Base-by-base conservation (phyloP, 306 rosid genomes). In the Gleditsia sinensis region DNA sequence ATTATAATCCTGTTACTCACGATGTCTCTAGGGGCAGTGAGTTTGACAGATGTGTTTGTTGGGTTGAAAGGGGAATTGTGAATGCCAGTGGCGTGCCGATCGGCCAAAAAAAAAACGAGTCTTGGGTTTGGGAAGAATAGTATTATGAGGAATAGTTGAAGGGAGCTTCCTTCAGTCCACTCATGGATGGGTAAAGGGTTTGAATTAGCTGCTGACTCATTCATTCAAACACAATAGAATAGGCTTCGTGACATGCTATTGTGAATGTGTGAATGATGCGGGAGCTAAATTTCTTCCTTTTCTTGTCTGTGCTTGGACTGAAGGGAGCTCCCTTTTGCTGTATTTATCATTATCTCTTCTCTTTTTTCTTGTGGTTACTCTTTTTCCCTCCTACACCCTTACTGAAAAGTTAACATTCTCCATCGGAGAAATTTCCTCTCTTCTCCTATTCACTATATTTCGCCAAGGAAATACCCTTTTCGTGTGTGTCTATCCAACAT, bases 111-210 rank as follows among this genome's bases (percentile, higher is more conserved):
- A n/a, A n/a, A n/a, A n/a, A n/a, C n/a, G n/a, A n/a, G n/a, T n/a
- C 43, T 16, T 67, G n/a, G 62, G 21, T 9, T 43, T 24, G 67
- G 34, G 4, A 27, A 63, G 1, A 1, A 3, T 6, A 2, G 19
- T 9, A 28, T 20, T 63, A 12, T 63, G 48, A 63, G 51, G 42
- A 77, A 63, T 78, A 24, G 90, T 57, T 63, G 57, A 84, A 91
- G 95, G 56, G 97, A 92, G 97, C 89, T 92, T 86, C 66, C 96
- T 89, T 92, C 96, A 84, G 97, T 88, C 96, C 97, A 92, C 97
- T 86, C 96, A 92, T 81, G 85, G 97, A 81, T 30, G 85, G 83
- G 83, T 43, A 67, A 81, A 83, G 90, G 90, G 69, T 83, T 80
- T 67, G 96, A 72, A 89, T 87, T 89, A 84, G 85, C 97, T 92